phyloP scores from a whole-genome alignment of 2,329 filamentous ascomycete genomes.

The Geosmithia putterillii region DNA sequence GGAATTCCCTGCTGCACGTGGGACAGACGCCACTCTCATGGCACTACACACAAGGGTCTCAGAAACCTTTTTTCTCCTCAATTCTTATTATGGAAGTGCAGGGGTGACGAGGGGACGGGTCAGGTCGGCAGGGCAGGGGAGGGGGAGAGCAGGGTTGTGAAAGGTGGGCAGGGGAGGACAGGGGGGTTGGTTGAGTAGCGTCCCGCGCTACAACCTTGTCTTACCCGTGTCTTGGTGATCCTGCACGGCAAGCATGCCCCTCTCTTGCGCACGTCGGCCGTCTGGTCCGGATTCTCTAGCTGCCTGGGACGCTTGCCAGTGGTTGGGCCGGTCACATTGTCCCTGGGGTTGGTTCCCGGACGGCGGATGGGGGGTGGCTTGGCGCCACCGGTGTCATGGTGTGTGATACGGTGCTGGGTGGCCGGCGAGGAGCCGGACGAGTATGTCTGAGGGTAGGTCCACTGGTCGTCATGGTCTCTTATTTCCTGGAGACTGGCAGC shows the following conservation, averaged over 20 bases:
- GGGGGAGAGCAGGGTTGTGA: too few relatives aligned
- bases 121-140: too few relatives aligned
- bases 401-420: not conserved
- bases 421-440: slow-evolving; percentile 7
- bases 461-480: slow-evolving; percentile 24
- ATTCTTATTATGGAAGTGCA: not conserved
- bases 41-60: slow-evolving; percentile 18
- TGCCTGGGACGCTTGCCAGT: slow-evolving; percentile 22
- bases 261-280: slow-evolving; percentile 33
- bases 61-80: slow-evolving; percentile 7
- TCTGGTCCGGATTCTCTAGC: slow-evolving; percentile 27
- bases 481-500: slow-evolving; percentile 19
- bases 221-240: slow-evolving; percentile 33
- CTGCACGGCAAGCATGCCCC: slow-evolving; percentile 36
- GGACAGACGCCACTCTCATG: slow-evolving; percentile 27
- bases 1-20: slow-evolving; percentile 26
- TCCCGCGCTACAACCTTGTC: slow-evolving; percentile 11
- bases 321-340: slow-evolving; percentile 6
- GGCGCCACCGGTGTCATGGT: slow-evolving; percentile 4
- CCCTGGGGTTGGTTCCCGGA: not conserved
- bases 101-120: too few relatives aligned
- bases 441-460: slow-evolving; percentile 24
- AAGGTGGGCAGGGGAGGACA: too few relatives aligned
- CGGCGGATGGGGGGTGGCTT: not conserved
- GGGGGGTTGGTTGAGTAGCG: not conserved